Conservation (phyloP, 345 rosid species). For the Rhizophora apiculata region DNA sequence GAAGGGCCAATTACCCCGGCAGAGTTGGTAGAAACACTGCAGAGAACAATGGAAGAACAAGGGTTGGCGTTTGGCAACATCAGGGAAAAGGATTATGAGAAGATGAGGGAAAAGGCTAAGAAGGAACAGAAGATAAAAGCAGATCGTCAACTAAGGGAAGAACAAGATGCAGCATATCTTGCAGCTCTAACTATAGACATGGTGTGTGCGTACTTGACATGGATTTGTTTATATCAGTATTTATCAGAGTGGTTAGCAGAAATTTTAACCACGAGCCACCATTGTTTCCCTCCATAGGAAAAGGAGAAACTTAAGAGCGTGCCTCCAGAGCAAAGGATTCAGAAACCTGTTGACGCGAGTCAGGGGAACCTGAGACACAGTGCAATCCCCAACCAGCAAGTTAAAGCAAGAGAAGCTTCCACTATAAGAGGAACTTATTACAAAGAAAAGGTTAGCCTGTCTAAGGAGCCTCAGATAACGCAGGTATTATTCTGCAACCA, state of each 20-base stretch:
- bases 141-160: conserved; percentile 46
- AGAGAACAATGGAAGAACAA: conserved; percentile 59
- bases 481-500: conserved; percentile 27
- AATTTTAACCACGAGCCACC: conserved; percentile 1
- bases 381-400: conserved; percentile 20
- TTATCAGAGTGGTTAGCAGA: background rate
- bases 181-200: conserved; percentile 49
- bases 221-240: background rate
- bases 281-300: conserved; percentile 25
- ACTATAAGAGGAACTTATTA: conserved; percentile 15
- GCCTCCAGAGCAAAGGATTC: conserved; percentile 17
- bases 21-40: conserved; percentile 52
- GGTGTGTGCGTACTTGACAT: conserved; percentile 24
- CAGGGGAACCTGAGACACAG: conserved; percentile 17
- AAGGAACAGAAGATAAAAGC: conserved; percentile 44
- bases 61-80: conserved; percentile 46
- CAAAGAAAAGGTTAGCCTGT: conserved; percentile 17
- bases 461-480: conserved; percentile 36
- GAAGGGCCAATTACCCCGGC: conserved; percentile 57
- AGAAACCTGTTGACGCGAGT: conserved; percentile 25
- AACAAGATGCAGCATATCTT: conserved; percentile 58
- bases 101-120: conserved; percentile 21
- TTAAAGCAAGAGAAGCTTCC: conserved; percentile 24
- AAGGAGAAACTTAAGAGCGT: conserved; percentile 38
- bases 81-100: conserved; percentile 19